phyloP scores from a whole-genome alignment of 2,329 filamentous ascomycete species.

The Capronia americana region DNA sequence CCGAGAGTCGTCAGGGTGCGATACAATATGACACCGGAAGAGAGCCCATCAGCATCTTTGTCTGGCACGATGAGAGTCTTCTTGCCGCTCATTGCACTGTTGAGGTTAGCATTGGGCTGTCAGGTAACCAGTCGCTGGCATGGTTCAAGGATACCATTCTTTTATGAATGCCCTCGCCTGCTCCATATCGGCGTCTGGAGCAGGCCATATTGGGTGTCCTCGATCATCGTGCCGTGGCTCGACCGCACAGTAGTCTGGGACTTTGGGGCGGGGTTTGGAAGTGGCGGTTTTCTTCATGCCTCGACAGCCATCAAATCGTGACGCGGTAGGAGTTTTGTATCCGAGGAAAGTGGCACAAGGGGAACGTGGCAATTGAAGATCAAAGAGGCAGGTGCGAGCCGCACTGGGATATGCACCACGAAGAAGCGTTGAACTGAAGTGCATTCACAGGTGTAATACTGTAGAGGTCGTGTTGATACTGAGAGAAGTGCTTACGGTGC shows the following conservation, averaged over 20 bases:
- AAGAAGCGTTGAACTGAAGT: not conserved
- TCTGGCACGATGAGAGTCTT: conserved; percentile 69
- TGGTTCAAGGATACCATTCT: conserved; percentile 58
- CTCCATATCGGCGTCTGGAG: conserved; percentile 62
- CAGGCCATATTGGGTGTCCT: conserved; percentile 67
- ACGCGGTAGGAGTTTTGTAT: not conserved
- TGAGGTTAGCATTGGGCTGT: conserved; percentile 17
- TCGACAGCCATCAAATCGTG: conserved; percentile 22
- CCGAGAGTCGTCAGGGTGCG: conserved; percentile 66
- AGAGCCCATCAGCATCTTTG: conserved; percentile 72
- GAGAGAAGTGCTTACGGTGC: too few relatives aligned
- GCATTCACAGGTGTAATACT: not conserved
- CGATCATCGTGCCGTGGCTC: conserved; percentile 46
- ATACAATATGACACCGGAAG: conserved; percentile 67
- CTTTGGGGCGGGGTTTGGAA: conserved; percentile 36
- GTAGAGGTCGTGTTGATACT: not conserved
- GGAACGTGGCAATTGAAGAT: not conserved
- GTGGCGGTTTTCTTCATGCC: conserved; percentile 37
- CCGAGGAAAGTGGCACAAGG: not conserved
- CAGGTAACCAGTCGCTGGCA: not conserved
- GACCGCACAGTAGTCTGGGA: conserved; percentile 43
- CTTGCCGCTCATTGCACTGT: conserved; percentile 59
- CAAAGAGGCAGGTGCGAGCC: not conserved
- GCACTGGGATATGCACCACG: not conserved
- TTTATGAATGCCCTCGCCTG: conserved; percentile 62